Conservation (phyloP, 2,329 filamentous ascomycete species). For the Claviceps capensis region DNA sequence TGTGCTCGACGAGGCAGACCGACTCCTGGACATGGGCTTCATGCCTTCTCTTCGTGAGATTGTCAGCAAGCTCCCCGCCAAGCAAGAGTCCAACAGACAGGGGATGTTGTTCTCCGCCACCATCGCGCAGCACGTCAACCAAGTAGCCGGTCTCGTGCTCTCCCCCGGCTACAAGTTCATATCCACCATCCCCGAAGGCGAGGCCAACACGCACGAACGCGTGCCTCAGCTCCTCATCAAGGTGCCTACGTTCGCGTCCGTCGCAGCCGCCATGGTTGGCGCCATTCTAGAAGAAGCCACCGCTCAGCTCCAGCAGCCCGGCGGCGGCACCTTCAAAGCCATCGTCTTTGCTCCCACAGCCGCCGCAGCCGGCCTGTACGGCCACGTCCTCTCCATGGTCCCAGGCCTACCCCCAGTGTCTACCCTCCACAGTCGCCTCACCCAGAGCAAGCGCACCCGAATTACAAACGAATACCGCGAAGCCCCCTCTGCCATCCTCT, state of each 20-base stretch:
- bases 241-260: constrained; percentile 56
- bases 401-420: constrained; percentile 28
- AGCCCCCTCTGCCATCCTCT: constrained; percentile 37
- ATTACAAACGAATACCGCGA: constrained; percentile 52
- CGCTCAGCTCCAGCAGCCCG: constrained; percentile 15
- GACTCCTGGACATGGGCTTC: constrained; percentile 75
- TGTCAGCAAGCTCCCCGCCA: constrained; percentile 53
- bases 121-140: constrained; percentile 64
- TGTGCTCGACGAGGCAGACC: constrained; percentile 72
- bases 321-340: constrained; percentile 53
- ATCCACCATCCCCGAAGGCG: constrained; percentile 62
- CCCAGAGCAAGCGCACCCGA: constrained; percentile 33
- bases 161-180: constrained; percentile 65
- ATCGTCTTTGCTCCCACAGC: constrained; percentile 65
- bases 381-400: constrained; percentile 26
- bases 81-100: constrained; percentile 43
- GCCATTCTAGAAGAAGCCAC: constrained; percentile 35
- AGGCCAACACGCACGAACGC: constrained; percentile 60
- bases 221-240: constrained; percentile 61
- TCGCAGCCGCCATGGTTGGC: constrained; percentile 45
- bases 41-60: constrained; percentile 68
- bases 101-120: constrained; percentile 82
- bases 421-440: constrained; percentile 36
- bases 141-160: constrained; percentile 56
- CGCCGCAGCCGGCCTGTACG: constrained; percentile 36